Base-by-base conservation (phyloP, 139 green algal genomes). In the Chlamydomonas incerta region DNA sequence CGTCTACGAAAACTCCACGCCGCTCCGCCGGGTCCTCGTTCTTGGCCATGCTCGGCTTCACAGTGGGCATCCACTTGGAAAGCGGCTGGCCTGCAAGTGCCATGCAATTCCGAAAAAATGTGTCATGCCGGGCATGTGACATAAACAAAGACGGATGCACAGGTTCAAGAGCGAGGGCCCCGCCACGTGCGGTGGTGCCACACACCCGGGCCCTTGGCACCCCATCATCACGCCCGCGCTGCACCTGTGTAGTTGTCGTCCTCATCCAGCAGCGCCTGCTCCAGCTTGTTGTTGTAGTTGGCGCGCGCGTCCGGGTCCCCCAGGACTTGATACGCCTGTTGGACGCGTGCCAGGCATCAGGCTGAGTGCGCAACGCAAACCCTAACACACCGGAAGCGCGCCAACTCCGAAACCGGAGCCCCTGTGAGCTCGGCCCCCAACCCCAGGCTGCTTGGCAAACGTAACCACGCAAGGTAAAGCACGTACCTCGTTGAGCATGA, bases 1-100 rank as follows among this genome's bases (percentile, higher is more conserved):
- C 95, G 81, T 97, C 95, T 87, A 98, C 96, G 91, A 98, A 98
- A 18, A 98, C 93, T 0, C 83, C 95, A 0, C 95, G 83, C 26
- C 26, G 89, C 89, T 98, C 96, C 20, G 87, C 46, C 0, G 92
- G 89, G 80, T 97, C 85, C 33, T 72, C 62, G 66, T 94, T 88
- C 88, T 96, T 97, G 20, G 95, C 91, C 90, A 95, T 94, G 21
- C 26, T 35, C 0, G 92, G 91, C 34, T 81, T 91, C 29, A 89
- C 77, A 11, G 84, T 83, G 0, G 91, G 93, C 73, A 96, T 91
- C 95, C 95, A 98, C 76, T 95, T 95, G 80, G 89, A 95, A 33
- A 98, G 88, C 6, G 93, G 92, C 87, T 96, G 66, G 8, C 93
- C 93, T 94, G 92, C 86, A 29, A 55, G 23, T 2, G 55, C 52